Evolutionary conservation across 2,329 filamentous ascomycete species (phyloP).

Genomic region (Byssothecium circinans): DNA sequence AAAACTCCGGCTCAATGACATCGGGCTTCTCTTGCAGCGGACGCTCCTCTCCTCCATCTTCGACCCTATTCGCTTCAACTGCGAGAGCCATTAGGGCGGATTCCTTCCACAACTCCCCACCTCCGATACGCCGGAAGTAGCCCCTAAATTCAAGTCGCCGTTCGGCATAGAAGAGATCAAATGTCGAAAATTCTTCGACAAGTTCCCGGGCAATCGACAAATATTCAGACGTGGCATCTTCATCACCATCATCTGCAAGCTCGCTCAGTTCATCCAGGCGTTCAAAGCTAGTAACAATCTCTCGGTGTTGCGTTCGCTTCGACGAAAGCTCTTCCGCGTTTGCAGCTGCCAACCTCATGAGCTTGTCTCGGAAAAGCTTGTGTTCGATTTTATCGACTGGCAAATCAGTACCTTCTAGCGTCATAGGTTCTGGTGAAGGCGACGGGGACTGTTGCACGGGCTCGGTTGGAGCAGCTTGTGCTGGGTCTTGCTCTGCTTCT

Average conservation of each 20-base stretch:
- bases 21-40: conserved; percentile 34
- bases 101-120: conserved; percentile 39
- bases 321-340: conserved; percentile 47
- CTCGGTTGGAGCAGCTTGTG: too few relatives aligned
- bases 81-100: conserved; percentile 39
- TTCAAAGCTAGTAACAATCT: conserved; percentile 46
- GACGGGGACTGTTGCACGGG: conserved; percentile 2
- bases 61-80: conserved; percentile 36
- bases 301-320: conserved; percentile 38
- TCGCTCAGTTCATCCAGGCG: conserved; percentile 48
- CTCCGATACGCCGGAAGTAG: conserved; percentile 38
- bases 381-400: conserved; percentile 32
- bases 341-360: conserved; percentile 28
- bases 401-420: conserved; percentile 33
- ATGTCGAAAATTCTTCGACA: conserved; percentile 62
- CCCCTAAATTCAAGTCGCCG: conserved; percentile 47
- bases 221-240: conserved; percentile 57
- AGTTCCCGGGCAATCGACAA: conserved; percentile 61
- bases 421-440: conserved; percentile 13
- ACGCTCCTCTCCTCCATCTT: conserved; percentile 32
- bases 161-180: conserved; percentile 59
- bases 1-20: conserved; percentile 59
- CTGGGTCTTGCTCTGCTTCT: too few relatives aligned
- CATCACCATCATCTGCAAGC: conserved; percentile 52
- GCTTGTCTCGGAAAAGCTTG: conserved; percentile 30